Base-by-base conservation (phyloP, 2,329 filamentous ascomycete species). In the Chaetomiaceae sp. region DNA sequence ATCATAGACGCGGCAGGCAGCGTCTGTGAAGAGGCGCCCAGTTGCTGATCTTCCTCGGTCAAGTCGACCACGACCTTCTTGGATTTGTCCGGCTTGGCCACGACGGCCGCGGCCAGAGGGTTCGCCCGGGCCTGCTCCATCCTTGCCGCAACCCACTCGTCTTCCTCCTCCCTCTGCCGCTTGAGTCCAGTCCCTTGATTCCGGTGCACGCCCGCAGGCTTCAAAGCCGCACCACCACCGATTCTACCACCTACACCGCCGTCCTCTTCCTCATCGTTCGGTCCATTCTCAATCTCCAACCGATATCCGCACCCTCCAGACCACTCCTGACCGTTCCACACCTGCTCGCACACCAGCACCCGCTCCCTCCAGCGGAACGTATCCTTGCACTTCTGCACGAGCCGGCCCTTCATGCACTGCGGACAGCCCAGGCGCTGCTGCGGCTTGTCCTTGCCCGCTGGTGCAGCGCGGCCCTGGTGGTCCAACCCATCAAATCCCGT, bases 41-140 rank as follows among this genome's bases (percentile, higher is more conserved):
- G 14, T 19, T 19, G n/a, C 15, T 46, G 29, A 24, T 42, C 43
- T 8, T 50, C 48, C 14, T 35, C 30, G 11, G 48, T 50, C 18
- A 50, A 32, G 27, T 50, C 48, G 14, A 50, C 41, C 3, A 41
- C 37, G 11, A 47, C 14, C 44, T 50, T 47, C 26, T 42, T 42
- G 24, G 22, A 32, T 10, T 33, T 45, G n/a, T n/a, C 29, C 5
- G 42, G 33, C n/a, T 14, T 35, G 15, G 7, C 38, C 27, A 32
- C 24, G 47, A 42, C 17, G 20, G 47, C 45, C 19, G 45, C 39
- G 9, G 38, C 38, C 3, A 20, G 5, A 2, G 45, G 45, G 34
- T 47, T 37, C 6, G 27, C 9, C 19, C 15, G 9, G 11, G 17
- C 30, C 17, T 29, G 6, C 12, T 18, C 20, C 7, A 29, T 38